Evolutionary conservation across 768 basidiomycete genomes (phyloP).

Genomic region (Russula earlei): DNA sequence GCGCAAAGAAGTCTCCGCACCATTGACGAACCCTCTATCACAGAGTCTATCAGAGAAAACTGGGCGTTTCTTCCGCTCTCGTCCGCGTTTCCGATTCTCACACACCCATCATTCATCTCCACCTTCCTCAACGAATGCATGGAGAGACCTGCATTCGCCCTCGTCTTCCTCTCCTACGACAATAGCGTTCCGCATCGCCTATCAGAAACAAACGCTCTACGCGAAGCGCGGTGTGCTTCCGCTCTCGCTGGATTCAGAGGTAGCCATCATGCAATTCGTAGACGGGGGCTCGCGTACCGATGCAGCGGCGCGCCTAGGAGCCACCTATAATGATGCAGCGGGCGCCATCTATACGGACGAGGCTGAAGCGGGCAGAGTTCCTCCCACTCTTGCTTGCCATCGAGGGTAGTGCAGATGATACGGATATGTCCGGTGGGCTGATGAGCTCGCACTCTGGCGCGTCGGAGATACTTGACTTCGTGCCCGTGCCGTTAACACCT

Average conservation of each 20-base stretch:
- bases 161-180: slow-evolving; percentile 2
- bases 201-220: slow-evolving; percentile 34
- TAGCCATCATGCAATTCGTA: slow-evolving; percentile 59
- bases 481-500: neutral
- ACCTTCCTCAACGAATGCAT: neutral
- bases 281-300: slow-evolving; percentile 54
- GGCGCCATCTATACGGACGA: slow-evolving; percentile 65
- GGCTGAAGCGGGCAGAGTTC: slow-evolving; percentile 64
- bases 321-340: slow-evolving; percentile 40
- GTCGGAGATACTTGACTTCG: neutral
- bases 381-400: slow-evolving; percentile 42
- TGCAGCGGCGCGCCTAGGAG: slow-evolving; percentile 37
- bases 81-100: slow-evolving; percentile 32
- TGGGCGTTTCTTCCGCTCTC: slow-evolving; percentile 32
- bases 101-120: slow-evolving; percentile 23
- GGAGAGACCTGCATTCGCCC: neutral
- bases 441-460: neutral
- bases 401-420: slow-evolving; percentile 14
- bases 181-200: slow-evolving; percentile 8
- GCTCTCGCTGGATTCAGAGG: slow-evolving; percentile 53
- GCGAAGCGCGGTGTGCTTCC: slow-evolving; percentile 28
- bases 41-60: slow-evolving; percentile 19
- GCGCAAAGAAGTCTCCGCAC: neutral
- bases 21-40: slow-evolving; percentile 16
- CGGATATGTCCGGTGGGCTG: neutral